Evolutionary conservation across 1,139 yeast species (phyloP).

Genomic region (Suhomyces chickasaworum): DNA sequence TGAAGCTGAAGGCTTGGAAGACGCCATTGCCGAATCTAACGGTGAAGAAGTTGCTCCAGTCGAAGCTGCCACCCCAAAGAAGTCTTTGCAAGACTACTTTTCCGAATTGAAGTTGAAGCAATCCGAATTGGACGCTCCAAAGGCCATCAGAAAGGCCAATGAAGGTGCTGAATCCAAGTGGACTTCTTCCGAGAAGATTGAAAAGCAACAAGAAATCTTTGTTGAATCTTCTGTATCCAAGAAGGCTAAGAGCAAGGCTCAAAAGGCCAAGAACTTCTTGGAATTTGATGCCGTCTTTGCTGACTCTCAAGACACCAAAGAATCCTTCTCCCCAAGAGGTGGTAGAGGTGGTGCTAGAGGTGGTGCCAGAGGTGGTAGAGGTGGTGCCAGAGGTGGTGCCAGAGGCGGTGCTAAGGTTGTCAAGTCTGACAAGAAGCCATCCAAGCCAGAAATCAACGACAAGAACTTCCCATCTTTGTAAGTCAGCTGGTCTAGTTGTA

Average conservation of each 20-base stretch:
- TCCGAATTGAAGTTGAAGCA: conserved; percentile 58
- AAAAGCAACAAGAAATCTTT: conserved; percentile 58
- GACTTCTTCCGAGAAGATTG: conserved; percentile 62
- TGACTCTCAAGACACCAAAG: conserved; percentile 37
- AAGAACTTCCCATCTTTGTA: conserved; percentile 65
- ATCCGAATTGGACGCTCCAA: conserved; percentile 44
- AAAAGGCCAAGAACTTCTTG: conserved; percentile 69
- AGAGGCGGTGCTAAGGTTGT: conserved; percentile 33
- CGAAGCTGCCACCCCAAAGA: conserved; percentile 48
- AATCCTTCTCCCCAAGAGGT: conserved; percentile 25
- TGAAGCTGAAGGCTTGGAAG: conserved; percentile 64
- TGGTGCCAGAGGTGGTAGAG: conserved; percentile 34
- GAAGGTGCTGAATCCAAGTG: conserved; percentile 62
- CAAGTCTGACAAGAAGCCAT: conserved; percentile 23
- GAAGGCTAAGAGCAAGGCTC: conserved; percentile 61
- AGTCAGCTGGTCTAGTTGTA: conserved; percentile 11
- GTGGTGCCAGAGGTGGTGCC: conserved; percentile 23
- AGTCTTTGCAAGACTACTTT: conserved; percentile 74
- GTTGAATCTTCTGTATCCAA: conserved; percentile 59
- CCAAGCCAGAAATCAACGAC: conserved; percentile 52
- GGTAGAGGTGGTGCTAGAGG: conserved; percentile 39
- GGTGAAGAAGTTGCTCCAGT: conserved; percentile 35
- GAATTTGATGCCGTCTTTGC: conserved; percentile 68
- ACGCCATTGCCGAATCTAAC: conserved; percentile 53
- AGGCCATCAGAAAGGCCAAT: conserved; percentile 55